Conservation (phyloP, 2,329 filamentous ascomycete genomes). For the Colletotrichum musae region DNA sequence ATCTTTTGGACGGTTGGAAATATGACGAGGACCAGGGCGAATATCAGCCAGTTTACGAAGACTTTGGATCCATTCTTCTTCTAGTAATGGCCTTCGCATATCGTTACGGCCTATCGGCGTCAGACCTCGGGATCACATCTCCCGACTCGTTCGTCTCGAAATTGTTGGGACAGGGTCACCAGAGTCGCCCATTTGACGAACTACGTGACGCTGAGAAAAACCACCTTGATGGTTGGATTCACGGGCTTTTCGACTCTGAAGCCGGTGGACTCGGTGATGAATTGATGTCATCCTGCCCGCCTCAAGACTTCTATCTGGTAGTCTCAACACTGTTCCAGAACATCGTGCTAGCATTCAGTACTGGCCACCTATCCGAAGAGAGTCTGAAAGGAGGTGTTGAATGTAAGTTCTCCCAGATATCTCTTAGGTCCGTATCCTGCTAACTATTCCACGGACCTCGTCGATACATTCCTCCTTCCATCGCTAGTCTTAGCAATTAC, state of each 20-base stretch:
- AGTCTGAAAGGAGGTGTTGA: slow-evolving; percentile 82
- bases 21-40: slow-evolving; percentile 89
- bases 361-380: slow-evolving; percentile 76
- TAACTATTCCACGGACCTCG: slow-evolving; percentile 68
- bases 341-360: slow-evolving; percentile 79
- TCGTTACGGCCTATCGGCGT: slow-evolving; percentile 76
- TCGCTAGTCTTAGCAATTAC: slow-evolving; percentile 81
- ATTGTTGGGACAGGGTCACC: slow-evolving; percentile 72
- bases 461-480: slow-evolving; percentile 85
- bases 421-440: slow-evolving; percentile 18
- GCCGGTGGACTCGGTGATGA: slow-evolving; percentile 83
- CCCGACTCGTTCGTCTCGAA: slow-evolving; percentile 78
- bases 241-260: slow-evolving; percentile 82
- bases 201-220: slow-evolving; percentile 75
- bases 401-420: slow-evolving; percentile 65
- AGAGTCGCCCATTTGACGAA: slow-evolving; percentile 70
- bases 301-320: slow-evolving; percentile 85
- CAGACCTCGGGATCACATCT: slow-evolving; percentile 74
- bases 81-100: slow-evolving; percentile 82
- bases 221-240: slow-evolving; percentile 82
- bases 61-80: slow-evolving; percentile 84
- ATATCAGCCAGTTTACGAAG: slow-evolving; percentile 88
- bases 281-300: slow-evolving; percentile 84
- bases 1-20: slow-evolving; percentile 82
- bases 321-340: slow-evolving; percentile 84